Conservation (phyloP, 352 stramenopile genomes). For the Phytophthora pseudosyringae region DNA sequence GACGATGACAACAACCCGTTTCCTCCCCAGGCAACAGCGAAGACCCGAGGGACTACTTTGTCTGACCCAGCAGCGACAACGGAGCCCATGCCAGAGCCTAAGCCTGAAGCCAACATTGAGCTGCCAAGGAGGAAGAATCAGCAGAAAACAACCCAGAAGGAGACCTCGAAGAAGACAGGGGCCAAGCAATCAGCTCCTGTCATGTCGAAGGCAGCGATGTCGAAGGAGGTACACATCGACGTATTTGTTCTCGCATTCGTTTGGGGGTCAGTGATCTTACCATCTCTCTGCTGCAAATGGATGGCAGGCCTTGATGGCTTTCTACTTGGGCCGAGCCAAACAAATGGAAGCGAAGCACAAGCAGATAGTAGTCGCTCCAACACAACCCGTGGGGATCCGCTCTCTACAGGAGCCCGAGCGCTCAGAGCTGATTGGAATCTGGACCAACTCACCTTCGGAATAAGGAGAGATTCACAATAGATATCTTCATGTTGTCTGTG, state of each 20-base stretch:
- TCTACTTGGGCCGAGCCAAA: conserved; percentile 61
- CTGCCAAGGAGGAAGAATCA: not conserved
- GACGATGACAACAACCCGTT: conserved; percentile 13
- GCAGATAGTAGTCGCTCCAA: conserved; percentile 27
- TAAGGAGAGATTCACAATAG: conserved; percentile 11
- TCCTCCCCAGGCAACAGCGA: not conserved
- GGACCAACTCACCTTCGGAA: not conserved
- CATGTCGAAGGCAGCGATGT: conserved; percentile 32
- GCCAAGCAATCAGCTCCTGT: not conserved
- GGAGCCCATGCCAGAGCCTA: conserved; percentile 1
- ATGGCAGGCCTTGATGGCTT: conserved; percentile 50
- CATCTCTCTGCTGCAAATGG: not conserved
- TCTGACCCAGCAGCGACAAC: not conserved
- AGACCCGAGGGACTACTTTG: not conserved
- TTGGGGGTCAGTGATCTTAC: not conserved
- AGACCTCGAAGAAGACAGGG: not conserved
- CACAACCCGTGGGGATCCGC: conserved; percentile 27
- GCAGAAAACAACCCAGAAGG: not conserved
- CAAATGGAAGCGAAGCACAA: conserved; percentile 60
- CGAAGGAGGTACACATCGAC: conserved; percentile 37
- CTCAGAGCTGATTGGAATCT: conserved; percentile 10
- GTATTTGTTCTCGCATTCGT: not conserved
- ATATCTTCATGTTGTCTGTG: not conserved
- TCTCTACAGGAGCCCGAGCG: conserved; percentile 25
- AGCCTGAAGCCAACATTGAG: not conserved